Evolutionary conservation across 768 basidiomycete species (phyloP), one percentile per base, ranked within the genome.

Genomic region (Serendipita indica): DNA sequence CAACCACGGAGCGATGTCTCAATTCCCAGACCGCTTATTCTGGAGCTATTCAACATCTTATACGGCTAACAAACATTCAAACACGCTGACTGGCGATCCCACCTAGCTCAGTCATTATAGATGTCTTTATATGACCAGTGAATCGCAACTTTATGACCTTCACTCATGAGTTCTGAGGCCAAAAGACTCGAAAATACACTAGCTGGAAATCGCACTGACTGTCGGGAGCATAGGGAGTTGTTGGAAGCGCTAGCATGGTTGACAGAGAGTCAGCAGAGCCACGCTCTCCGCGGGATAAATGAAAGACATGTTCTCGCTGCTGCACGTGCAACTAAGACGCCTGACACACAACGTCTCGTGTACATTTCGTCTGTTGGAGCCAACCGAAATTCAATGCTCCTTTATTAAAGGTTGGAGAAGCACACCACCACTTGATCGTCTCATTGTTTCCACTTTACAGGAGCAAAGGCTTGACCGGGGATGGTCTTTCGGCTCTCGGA

Each of bases 221-320:
- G n/a, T n/a, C n/a, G n/a, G n/a, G n/a, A n/a, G n/a, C n/a, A n/a
- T n/a, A n/a, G n/a, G n/a, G n/a, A 16, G 60, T 30, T 16, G 86
- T 84, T 0, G 85, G 85, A 2, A 77, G 82, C 62, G 77, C 76
- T 0, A 33, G 75, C 75, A 6, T 89, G 72, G 86, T 89, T 59
- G 88, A 89, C 64, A 72, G 82, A 68, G 81, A 85, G 81, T 87
- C 63, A 61, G 79, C 72, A 34, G 14, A 32, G n/a, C 39, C 39
- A 33, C 27, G 12, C 16, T 39, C 12, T 18, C 34, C 54, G 28
- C 18, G 27, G n/a, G n/a, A n/a, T n/a, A n/a, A 33, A 6, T 14
- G 49, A n/a, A n/a, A 84, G 85, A 67, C 86, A 86, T 65, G 85
- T 88, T n/a, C 67, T 88, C 46, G 79, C 80, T 57, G 82, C 83